Evolutionary conservation across 805 yeast genomes (phyloP), one percentile per base, ranked within the genome.

Genomic region (Candida vartiovaarae): DNA sequence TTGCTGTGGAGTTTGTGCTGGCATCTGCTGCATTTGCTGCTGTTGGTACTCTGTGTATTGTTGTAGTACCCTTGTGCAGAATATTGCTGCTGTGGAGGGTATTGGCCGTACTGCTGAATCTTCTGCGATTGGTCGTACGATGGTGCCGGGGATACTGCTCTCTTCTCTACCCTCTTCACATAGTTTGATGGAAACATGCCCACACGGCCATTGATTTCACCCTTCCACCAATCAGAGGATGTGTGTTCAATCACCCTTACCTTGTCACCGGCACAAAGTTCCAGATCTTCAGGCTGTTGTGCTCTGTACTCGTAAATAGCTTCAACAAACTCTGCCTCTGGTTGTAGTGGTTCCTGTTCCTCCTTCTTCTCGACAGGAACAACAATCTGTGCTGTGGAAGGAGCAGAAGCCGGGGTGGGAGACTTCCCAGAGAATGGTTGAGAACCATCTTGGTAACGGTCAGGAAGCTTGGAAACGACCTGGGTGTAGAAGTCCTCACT

Each of bases 171-270:
- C 27, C 42, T 44, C 59, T 71, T 73, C 40, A 89, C 95, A 58
- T 93, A 91, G 61, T 87, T 87, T 2, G 91, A 68, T 7, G 99
- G 99, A 68, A 93, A 90, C 58, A 90, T 81, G 36, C 98, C 99
- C 6, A 75, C 73, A 30, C 63, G 61, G 5, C 77, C 75, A 46
- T 76, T 72, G 36, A 71, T 60, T 15, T 68, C 66, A 38, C 99
- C 99, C 59, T 77, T 83, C 85, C 93, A 89, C 99, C 99, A 91
- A 58, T 89, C 91, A 33, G 75, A 72, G 23, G 91, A 84, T 39
- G 83, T 71, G 55, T 78, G 84, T 59, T 89, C 95, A 5, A 78
- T 44, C 5, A 93, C 76, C 30, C 75, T 74, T 39, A 93, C 62
- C 55, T 74, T 78, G 49, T 84, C 91, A 43, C 95, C 97, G 33